Evolutionary conservation across 2,329 filamentous ascomycete species (phyloP).

Genomic region (Xylariaceae sp.): DNA sequence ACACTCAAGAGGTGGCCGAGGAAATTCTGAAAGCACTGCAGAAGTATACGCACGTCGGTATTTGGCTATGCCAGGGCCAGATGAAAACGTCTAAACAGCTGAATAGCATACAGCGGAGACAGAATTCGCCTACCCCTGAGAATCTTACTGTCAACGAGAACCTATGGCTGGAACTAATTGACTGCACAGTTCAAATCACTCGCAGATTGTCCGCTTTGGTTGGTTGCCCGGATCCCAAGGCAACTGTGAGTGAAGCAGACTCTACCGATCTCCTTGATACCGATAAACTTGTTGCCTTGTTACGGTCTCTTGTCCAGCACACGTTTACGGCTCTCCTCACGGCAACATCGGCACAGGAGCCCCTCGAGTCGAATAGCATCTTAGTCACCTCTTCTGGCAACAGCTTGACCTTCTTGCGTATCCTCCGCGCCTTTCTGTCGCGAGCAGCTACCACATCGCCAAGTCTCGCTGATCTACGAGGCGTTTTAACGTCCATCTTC

Average conservation of each 20-base stretch:
- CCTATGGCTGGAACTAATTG: slow-evolving; percentile 58
- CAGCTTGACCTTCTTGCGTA: slow-evolving; percentile 77
- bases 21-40: slow-evolving; percentile 73
- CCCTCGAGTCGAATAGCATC: slow-evolving; percentile 31
- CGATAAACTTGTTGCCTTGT: slow-evolving; percentile 57
- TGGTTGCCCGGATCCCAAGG: slow-evolving; percentile 19
- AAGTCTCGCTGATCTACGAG: slow-evolving; percentile 78
- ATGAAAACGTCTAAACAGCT: slow-evolving; percentile 54
- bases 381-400: slow-evolving; percentile 37
- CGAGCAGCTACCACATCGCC: slow-evolving; percentile 77
- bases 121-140: slow-evolving; percentile 39
- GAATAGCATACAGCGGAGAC: slow-evolving; percentile 47
- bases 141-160: slow-evolving; percentile 49
- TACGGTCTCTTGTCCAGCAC: slow-evolving; percentile 80
- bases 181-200: slow-evolving; percentile 58
- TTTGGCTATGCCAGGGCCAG: slow-evolving; percentile 90
- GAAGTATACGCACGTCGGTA: slow-evolving; percentile 87
- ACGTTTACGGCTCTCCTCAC: slow-evolving; percentile 83
- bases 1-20: slow-evolving; percentile 59
- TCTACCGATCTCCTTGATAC: slow-evolving; percentile 41
- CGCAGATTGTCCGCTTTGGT: slow-evolving; percentile 57
- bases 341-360: slow-evolving; percentile 56
- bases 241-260: slow-evolving; percentile 24
- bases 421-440: slow-evolving; percentile 82
- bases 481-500: slow-evolving; percentile 84